These are phyloP conservation scores for Penstemon davidsonii DNA, from an alignment of 257 asterid genomes.

Conservation along the genomic window DNA sequence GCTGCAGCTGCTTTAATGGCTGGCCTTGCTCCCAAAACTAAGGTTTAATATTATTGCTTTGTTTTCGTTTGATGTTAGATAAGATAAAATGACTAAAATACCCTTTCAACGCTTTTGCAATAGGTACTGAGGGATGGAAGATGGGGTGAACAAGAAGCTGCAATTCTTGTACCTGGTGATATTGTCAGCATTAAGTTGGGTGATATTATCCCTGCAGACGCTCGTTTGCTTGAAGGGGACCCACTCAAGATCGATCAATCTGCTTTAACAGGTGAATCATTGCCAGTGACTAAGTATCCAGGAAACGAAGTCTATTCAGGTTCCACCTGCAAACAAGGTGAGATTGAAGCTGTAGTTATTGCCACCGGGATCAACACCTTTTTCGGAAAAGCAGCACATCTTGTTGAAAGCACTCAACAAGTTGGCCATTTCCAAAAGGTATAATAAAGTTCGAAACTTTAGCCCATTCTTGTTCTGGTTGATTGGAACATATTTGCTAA, in stretches of 20 bases:
- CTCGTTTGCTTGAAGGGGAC: constrained; percentile 87
- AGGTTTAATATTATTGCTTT: constrained; percentile 29
- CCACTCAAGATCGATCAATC: constrained; percentile 87
- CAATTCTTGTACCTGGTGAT: constrained; percentile 83
- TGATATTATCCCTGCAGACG: constrained; percentile 83
- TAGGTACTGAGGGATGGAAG: constrained; percentile 72
- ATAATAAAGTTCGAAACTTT: not conserved
- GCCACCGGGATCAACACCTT: constrained; percentile 87
- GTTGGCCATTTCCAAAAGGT: constrained; percentile 90
- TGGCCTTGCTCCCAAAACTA: constrained; percentile 57
- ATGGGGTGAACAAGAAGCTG: constrained; percentile 79
- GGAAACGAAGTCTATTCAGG: constrained; percentile 80
- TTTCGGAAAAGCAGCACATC: constrained; percentile 90
- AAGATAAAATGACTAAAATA: not conserved
- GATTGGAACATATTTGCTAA: not conserved
- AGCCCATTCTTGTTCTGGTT: not conserved
- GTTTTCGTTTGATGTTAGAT: not conserved
- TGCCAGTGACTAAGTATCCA: constrained; percentile 62
- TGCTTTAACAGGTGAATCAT: constrained; percentile 83
- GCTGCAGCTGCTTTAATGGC: constrained; percentile 70
- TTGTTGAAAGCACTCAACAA: constrained; percentile 79
- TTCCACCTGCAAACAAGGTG: constrained; percentile 87
- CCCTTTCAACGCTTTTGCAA: not conserved
- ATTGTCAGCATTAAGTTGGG: constrained; percentile 71
- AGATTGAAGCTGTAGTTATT: constrained; percentile 76